These are phyloP conservation scores for Tolypocladium ovalisporum DNA, from an alignment of 2,329 filamentous ascomycete genomes.

Conservation along the genomic window DNA sequence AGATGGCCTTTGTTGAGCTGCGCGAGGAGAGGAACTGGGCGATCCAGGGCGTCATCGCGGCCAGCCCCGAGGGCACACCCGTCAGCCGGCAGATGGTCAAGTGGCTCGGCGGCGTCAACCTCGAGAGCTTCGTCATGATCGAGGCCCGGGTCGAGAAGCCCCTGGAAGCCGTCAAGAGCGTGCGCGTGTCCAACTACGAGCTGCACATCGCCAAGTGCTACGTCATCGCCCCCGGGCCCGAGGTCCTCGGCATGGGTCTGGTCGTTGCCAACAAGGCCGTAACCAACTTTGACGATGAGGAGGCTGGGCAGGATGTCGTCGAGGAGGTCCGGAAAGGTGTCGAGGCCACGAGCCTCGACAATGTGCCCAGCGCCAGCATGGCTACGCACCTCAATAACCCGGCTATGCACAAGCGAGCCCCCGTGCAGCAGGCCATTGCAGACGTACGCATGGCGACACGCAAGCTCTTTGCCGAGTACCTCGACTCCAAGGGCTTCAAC, in stretches of 20 bases:
- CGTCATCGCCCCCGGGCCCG: conserved; percentile 55
- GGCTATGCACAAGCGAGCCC: conserved; percentile 83
- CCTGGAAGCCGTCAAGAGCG: conserved; percentile 79
- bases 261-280: conserved; percentile 43
- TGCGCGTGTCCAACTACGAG: conserved; percentile 68
- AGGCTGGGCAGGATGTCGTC: conserved; percentile 23
- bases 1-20: conserved; percentile 84
- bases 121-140: conserved; percentile 74
- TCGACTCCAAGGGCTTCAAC: conserved; percentile 63
- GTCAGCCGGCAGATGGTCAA: conserved; percentile 89
- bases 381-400: conserved; percentile 83
- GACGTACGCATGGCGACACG: conserved; percentile 44
- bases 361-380: conserved; percentile 64
- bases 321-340: conserved; percentile 33
- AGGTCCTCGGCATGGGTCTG: conserved; percentile 46
- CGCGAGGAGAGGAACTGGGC: conserved; percentile 64
- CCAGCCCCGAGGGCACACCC: conserved; percentile 53
- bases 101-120: conserved; percentile 63
- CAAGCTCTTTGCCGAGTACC: conserved; percentile 67
- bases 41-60: conserved; percentile 68
- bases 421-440: conserved; percentile 78
- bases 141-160: conserved; percentile 75
- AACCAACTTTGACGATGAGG: conserved; percentile 48
- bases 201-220: conserved; percentile 83
- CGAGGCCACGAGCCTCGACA: conserved; percentile 28